A percentile compares a stretch with the other conserved stretches of the same genome.
These are phyloP conservation scores for Gastrodia elata DNA, from an alignment of 106 monocot species.

Conservation along the genomic window DNA sequence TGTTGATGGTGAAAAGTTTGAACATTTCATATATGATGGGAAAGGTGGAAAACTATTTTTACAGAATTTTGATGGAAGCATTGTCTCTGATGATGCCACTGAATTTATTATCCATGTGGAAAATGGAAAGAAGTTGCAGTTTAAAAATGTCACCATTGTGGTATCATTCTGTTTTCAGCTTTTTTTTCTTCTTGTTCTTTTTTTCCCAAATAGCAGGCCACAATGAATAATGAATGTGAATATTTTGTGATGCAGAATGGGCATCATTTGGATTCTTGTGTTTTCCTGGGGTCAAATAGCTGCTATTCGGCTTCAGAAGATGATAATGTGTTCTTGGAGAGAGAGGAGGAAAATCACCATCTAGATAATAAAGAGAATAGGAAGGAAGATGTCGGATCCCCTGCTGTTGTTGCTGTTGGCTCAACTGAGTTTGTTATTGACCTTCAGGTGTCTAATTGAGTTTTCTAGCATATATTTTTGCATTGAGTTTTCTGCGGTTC, in stretches of 20 bases:
- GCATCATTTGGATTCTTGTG: slow-evolving; percentile 77
- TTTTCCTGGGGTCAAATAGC: slow-evolving; percentile 78
- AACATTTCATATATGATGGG: slow-evolving; percentile 93
- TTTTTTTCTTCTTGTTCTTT: slow-evolving; percentile 5
- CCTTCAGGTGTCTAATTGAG: slow-evolving; percentile 39
- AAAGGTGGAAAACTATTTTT: slow-evolving; percentile 77
- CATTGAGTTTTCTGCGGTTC: neutral
- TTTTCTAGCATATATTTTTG: neutral
- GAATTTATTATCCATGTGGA: slow-evolving; percentile 72
- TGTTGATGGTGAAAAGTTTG: slow-evolving; percentile 74
- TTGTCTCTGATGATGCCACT: slow-evolving; percentile 21
- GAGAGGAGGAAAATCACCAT: slow-evolving; percentile 14
- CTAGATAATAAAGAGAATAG: slow-evolving; percentile 20
- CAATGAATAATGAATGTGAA: neutral
- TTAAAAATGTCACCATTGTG: slow-evolving; percentile 79
- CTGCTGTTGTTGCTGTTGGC: slow-evolving; percentile 11
- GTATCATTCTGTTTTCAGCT: slow-evolving; percentile 25
- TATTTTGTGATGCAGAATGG: slow-evolving; percentile 57
- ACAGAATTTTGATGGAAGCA: slow-evolving; percentile 39
- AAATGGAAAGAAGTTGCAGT: slow-evolving; percentile 74
- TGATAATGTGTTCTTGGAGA: slow-evolving; percentile 61
- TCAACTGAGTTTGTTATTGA: slow-evolving; percentile 59
- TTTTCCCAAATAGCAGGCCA: neutral
- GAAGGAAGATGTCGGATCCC: neutral
- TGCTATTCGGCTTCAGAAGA: slow-evolving; percentile 71